phyloP scores from a whole-genome alignment of 139 green algal genomes.

The Ettlia oleoabundans region DNA sequence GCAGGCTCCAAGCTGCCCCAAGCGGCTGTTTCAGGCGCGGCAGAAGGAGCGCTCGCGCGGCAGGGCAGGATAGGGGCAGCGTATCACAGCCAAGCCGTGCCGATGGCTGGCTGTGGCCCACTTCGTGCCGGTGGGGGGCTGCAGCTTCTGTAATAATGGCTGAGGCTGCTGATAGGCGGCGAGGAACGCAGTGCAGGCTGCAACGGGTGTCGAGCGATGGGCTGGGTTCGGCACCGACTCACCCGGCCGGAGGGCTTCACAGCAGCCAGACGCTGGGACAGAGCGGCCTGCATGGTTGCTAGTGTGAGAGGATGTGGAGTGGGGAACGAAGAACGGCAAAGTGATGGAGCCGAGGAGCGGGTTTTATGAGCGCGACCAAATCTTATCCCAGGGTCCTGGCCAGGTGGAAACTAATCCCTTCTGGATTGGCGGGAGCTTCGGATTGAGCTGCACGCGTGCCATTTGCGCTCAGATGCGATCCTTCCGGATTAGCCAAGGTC shows the following conservation, averaged over 20 bases:
- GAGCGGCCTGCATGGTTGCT: slow-evolving; percentile 26
- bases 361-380: not conserved
- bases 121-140: too few species aligned
- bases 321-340: slow-evolving; percentile 15
- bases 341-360: not conserved
- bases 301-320: not conserved
- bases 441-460: too few species aligned
- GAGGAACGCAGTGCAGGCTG: not conserved
- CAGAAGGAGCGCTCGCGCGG: not conserved
- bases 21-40: not conserved
- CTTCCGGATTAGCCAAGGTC: not conserved
- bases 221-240: not conserved
- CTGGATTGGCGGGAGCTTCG: too few species aligned
- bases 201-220: not conserved
- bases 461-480: too few species aligned
- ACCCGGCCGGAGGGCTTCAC: slow-evolving; percentile 28
- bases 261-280: slow-evolving; percentile 4
- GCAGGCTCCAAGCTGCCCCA: not conserved
- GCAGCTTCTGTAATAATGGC: not conserved
- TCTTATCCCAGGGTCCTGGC: not conserved
- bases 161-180: not conserved
- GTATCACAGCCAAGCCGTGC: not conserved
- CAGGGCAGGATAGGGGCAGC: not conserved
- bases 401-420: not conserved
- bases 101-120: not conserved